A percentile compares a stretch with the other conserved stretches of the same genome.
Conservation (phyloP, 208 protist genomes). For the Leptomonas seymouri region DNA sequence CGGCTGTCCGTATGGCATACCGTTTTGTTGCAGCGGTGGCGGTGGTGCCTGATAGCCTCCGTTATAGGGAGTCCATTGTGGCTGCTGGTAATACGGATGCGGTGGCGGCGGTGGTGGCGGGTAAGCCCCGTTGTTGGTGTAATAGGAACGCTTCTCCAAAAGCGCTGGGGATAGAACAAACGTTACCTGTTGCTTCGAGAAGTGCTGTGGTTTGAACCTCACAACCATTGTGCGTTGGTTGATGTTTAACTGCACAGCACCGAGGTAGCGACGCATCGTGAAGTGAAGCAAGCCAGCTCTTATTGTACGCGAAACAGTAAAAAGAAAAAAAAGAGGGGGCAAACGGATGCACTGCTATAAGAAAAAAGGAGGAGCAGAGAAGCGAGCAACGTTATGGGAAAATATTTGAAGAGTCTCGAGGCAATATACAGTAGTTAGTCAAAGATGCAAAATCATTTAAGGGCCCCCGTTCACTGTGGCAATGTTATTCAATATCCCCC, state of each 20-base stretch:
- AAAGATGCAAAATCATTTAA: too few relatives aligned
- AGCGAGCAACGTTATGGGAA: neutral
- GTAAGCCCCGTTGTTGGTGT: constrained; percentile 31
- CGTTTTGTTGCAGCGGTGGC: constrained; percentile 23
- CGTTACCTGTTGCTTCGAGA: constrained; percentile 11
- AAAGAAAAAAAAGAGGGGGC: neutral
- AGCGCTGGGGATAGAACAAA: constrained; percentile 36
- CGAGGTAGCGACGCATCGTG: constrained; percentile 26
- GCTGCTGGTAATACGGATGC: constrained; percentile 29
- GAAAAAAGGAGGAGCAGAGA: neutral
- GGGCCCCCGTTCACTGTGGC: too few relatives aligned
- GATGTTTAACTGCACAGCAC: constrained; percentile 13
- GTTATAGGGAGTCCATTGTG: constrained; percentile 23
- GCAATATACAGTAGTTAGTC: too few relatives aligned
- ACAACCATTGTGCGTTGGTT: constrained; percentile 28
- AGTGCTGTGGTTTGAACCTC: constrained; percentile 4
- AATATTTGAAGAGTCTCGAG: neutral
- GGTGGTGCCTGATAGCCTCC: constrained; percentile 16
- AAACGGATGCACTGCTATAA: neutral
- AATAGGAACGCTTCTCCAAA: constrained; percentile 38
- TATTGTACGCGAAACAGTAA: neutral
- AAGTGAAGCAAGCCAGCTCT: neutral
- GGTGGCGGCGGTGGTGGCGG: constrained; percentile 50
- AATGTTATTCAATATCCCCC: too few relatives aligned
- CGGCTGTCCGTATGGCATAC: constrained; percentile 18